phyloP scores from a whole-genome alignment of 2,329 filamentous ascomycete species.

The Monosporascus sp. region DNA sequence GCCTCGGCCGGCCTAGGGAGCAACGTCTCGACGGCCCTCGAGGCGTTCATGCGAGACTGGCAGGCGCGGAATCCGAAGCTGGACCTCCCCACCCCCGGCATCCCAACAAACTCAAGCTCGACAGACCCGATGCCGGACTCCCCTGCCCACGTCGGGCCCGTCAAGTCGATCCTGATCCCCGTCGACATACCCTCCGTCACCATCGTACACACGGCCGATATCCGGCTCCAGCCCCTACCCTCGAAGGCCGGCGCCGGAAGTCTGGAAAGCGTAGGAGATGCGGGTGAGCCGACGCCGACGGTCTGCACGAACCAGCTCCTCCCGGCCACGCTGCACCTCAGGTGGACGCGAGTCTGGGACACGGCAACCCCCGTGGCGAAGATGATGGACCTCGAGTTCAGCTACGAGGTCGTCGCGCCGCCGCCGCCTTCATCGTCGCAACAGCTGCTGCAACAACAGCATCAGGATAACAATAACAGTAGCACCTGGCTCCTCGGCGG shows the following conservation, averaged over 20 bases:
- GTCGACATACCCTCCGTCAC: constrained; percentile 83
- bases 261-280: too few relatives aligned
- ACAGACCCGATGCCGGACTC: constrained; percentile 11
- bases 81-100: constrained; percentile 23
- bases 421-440: constrained; percentile 30
- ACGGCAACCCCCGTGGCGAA: constrained; percentile 31
- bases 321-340: constrained; percentile 54
- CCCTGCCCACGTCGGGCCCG: constrained; percentile 8
- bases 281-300: constrained; percentile 26
- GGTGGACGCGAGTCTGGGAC: constrained; percentile 60
- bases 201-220: constrained; percentile 73
- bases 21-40: constrained; percentile 25
- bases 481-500: constrained; percentile 77
- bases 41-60: constrained; percentile 33
- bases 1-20: constrained; percentile 46
- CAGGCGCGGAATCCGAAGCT: constrained; percentile 28
- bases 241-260: constrained; percentile 10
- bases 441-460: too few relatives aligned
- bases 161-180: constrained; percentile 71
- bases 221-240: constrained; percentile 44
- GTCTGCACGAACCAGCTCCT: constrained; percentile 60
- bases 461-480: constrained; percentile 25
- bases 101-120: constrained; percentile 14
- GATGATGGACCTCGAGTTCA: constrained; percentile 59
- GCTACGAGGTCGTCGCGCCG: constrained; percentile 73